Conservation (phyloP, 2,329 filamentous ascomycete species). For the Sporothrix mexicana region DNA sequence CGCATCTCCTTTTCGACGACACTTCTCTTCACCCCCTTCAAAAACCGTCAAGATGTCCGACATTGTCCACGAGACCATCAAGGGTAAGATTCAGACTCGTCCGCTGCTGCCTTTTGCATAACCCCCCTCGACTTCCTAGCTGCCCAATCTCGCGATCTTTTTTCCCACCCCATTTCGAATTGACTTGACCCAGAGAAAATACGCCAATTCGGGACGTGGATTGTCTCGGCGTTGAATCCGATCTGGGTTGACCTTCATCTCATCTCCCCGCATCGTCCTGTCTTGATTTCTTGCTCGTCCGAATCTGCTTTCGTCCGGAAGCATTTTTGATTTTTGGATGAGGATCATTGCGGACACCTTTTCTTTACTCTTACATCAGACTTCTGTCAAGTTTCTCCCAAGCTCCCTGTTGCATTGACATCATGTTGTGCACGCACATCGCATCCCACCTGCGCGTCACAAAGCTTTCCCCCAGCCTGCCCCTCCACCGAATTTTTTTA, state of each 20-base stretch:
- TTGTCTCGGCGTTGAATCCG: not conserved
- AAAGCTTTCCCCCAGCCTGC: constrained; percentile 34
- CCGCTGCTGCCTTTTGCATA: too few species aligned
- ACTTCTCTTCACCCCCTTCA: not conserved
- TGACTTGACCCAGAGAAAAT: not conserved
- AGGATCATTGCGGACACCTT: not conserved
- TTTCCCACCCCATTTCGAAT: not conserved
- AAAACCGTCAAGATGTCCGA: constrained; percentile 63
- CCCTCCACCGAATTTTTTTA: constrained; percentile 31
- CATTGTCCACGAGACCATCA: constrained; percentile 77
- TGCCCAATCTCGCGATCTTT: constrained; percentile 19
- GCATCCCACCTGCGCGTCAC: constrained; percentile 28
- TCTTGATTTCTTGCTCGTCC: too few species aligned
- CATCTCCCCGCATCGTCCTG: too few species aligned
- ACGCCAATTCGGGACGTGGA: too few species aligned
- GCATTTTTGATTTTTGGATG: too few species aligned
- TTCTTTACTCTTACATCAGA: not conserved
- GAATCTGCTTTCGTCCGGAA: too few species aligned
- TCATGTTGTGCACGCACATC: not conserved
- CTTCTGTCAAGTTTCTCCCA: not conserved
- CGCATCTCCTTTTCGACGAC: constrained; percentile 15
- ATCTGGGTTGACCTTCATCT: not conserved
- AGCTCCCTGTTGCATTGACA: not conserved
- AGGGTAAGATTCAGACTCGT: constrained; percentile 57
- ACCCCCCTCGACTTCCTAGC: not conserved